Evolutionary conservation across 306 rosid genomes (phyloP).

Genomic region (Ammopiptanthus mongolicus): DNA sequence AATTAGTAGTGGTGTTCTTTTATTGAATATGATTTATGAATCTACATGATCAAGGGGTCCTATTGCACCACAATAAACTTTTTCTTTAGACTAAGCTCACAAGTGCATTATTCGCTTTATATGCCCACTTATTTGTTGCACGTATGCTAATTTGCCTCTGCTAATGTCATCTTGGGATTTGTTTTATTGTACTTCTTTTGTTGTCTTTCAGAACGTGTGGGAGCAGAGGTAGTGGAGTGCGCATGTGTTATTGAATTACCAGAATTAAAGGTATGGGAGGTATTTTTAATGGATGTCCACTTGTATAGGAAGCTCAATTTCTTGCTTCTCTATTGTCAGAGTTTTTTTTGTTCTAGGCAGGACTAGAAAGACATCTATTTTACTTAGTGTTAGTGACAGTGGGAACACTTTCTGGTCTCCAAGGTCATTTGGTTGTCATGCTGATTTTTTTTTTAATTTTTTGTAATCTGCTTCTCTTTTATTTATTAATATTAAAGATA

Average conservation of each 20-base stretch:
- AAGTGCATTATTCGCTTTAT: not conserved
- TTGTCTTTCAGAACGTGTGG: slow-evolving; percentile 54
- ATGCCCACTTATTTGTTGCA: not conserved
- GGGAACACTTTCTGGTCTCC: too few relatives aligned
- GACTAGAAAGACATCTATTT: too few relatives aligned
- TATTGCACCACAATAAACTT: not conserved
- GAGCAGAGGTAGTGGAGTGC: slow-evolving; percentile 74
- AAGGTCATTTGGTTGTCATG: too few relatives aligned
- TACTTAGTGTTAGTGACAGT: too few relatives aligned
- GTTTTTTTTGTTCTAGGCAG: not conserved
- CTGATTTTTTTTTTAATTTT: too few relatives aligned
- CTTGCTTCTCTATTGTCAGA: not conserved
- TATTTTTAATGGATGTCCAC: too few relatives aligned
- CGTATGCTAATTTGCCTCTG: not conserved
- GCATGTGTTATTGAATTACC: slow-evolving; percentile 67
- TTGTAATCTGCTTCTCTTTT: too few relatives aligned
- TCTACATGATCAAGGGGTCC: not conserved
- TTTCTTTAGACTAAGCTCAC: not conserved
- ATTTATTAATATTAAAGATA: too few relatives aligned
- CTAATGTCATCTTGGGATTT: not conserved
- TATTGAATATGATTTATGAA: not conserved
- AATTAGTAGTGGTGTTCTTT: not conserved
- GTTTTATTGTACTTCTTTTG: slow-evolving; percentile 21
- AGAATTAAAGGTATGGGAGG: slow-evolving; percentile 44
- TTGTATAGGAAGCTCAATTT: too few relatives aligned